Base-by-base conservation (phyloP, 2,329 filamentous ascomycete species). In the Phaeosphaeria sp. region DNA sequence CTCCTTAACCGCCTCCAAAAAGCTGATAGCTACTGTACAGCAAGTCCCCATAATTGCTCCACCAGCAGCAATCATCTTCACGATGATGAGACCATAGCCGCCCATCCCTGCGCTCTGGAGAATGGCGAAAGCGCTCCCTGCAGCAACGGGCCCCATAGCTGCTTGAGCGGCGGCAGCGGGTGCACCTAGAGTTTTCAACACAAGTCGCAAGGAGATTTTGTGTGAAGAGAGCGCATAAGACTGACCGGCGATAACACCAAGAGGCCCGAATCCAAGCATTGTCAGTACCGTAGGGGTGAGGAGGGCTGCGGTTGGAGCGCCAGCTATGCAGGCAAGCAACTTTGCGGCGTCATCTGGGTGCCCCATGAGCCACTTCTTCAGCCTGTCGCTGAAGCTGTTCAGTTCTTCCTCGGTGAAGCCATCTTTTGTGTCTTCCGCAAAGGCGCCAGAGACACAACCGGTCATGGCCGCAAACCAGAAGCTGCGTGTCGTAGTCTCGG, bases 31-130 rank as follows among this genome's bases (percentile, higher is more conserved):
- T 18, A 13, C 48, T 6, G 20, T 13, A 18, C 30, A 22, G 20
- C 33, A 50, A 17, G 20, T 41, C 1, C 9, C 18, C 17, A 17
- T 15, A 0, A 22, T 6, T 17, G 20, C 20, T 15, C 48, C 48
- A 23, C 52, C 51, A 21, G 52, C 63, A n/a, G 57, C 63, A 48
- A 67, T 18, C 6, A 41, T 46, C 52, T 63, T 62, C 10, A 68
- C 59, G 27, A 62, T n/a, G 10, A 27, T 46, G 18, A 53, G 42
- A 1, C 61, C 59, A 13, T 44, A 46, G 3, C 66, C 66, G 1
- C 63, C 66, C n/a, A 58, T 56, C 22, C 49, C 62, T 18, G 68
- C 66, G 47, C 66, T 68, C 42, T 68, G 65, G 6, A 68, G 52
- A 21, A 64, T 33, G 0, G 65, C 59, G 48, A 69, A 69, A 0